A percentile compares a stretch with the other conserved stretches of the same genome.
Conservation (phyloP, 495 filamentous ascomycete genomes). For the Penicillium desertorum region DNA sequence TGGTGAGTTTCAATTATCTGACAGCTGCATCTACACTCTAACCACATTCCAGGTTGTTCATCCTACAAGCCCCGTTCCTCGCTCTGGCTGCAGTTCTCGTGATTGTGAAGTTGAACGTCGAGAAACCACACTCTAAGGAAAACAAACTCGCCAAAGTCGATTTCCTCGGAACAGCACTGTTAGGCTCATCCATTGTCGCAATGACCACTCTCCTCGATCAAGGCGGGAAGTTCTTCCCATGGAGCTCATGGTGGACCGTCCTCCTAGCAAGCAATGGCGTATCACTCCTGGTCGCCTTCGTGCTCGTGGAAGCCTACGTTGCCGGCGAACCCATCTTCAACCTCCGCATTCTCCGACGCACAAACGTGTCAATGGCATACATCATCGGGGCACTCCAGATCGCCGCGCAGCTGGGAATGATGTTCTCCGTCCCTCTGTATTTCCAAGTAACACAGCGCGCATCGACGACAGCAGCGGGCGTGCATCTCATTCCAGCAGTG, state of each 20-base stretch:
- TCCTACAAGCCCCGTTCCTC: conserved; percentile 57
- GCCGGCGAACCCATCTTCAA: conserved; percentile 62
- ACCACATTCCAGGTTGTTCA: conserved; percentile 53
- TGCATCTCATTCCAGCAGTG: conserved; percentile 64
- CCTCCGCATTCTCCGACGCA: conserved; percentile 53
- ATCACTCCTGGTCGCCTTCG: conserved; percentile 46
- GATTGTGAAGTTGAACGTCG: conserved; percentile 46
- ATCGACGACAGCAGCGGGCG: conserved; percentile 57
- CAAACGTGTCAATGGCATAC: conserved; percentile 57
- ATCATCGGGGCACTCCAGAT: conserved; percentile 52
- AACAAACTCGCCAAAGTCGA: conserved; percentile 50
- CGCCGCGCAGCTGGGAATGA: conserved; percentile 56
- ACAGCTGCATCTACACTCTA: not conserved
- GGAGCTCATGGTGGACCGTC: conserved; percentile 47
- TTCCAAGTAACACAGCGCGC: conserved; percentile 62
- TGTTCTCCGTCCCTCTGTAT: conserved; percentile 60
- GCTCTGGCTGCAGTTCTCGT: conserved; percentile 50
- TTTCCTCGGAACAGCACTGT: conserved; percentile 53
- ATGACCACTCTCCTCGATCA: conserved; percentile 58
- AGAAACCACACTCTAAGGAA: conserved; percentile 11
- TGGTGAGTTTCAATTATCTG: conserved; percentile 43
- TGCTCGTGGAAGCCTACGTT: conserved; percentile 50
- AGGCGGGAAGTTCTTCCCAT: conserved; percentile 57
- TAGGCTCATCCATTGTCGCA: conserved; percentile 48
- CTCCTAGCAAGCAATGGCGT: conserved; percentile 20